A percentile compares a stretch with the other conserved stretches of the same genome.
Conservation (phyloP, 805 yeast genomes). For the Kazachstania taianensis region DNA sequence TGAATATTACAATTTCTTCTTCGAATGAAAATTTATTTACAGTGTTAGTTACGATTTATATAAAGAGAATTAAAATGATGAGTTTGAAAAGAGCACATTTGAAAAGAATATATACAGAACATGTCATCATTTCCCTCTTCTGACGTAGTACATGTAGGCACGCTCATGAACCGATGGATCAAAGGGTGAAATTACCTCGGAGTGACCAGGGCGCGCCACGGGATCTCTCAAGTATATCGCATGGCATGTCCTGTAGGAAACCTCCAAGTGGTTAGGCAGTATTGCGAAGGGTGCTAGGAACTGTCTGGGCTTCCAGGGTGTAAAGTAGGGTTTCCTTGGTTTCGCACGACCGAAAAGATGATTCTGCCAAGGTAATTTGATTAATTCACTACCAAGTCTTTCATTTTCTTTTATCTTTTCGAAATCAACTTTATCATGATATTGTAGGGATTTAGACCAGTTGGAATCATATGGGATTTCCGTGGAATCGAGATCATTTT, state of each 20-base stretch:
- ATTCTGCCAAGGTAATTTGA: conserved; percentile 74
- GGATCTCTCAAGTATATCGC: conserved; percentile 97
- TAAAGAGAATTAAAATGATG: neutral
- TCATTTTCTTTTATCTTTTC: conserved; percentile 44
- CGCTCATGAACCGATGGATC: conserved; percentile 75
- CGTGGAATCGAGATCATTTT: conserved; percentile 13
- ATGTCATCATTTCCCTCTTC: conserved; percentile 43
- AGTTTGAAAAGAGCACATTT: too few species aligned
- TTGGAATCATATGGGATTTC: conserved; percentile 36
- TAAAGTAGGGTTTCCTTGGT: conserved; percentile 72
- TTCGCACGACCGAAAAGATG: conserved; percentile 70
- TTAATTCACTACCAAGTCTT: conserved; percentile 32
- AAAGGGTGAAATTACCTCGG: conserved; percentile 91
- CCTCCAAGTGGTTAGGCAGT: conserved; percentile 83
- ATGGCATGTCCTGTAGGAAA: conserved; percentile 85
- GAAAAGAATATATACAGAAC: neutral
- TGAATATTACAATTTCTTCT: conserved; percentile 22
- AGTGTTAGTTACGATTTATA: too few species aligned
- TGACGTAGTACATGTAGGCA: conserved; percentile 87
- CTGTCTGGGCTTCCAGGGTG: conserved; percentile 95
- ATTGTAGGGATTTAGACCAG: conserved; percentile 41
- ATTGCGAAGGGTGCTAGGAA: conserved; percentile 88
- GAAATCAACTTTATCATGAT: conserved; percentile 34
- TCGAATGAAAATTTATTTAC: neutral
- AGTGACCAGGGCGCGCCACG: conserved; percentile 91